Conservation (phyloP, 2,329 filamentous ascomycete species). For the Leptographium lundbergii region DNA sequence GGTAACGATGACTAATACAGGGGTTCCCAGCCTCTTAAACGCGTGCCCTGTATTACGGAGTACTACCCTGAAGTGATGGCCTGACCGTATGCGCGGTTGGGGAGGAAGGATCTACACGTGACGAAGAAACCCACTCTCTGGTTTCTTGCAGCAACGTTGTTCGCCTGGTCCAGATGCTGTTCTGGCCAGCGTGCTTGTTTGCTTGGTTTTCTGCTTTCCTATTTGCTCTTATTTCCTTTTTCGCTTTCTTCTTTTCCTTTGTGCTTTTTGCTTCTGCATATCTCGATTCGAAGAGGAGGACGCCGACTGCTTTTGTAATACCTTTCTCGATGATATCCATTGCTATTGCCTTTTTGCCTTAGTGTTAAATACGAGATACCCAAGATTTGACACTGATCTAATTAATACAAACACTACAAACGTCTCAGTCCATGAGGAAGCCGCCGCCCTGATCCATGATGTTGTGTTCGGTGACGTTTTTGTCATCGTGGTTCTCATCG, state of each 20-base stretch:
- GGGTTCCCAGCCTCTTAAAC: neutral
- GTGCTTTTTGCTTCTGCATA: neutral
- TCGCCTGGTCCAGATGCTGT: neutral
- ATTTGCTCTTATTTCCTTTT: neutral
- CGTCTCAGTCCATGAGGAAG: slow-evolving; percentile 12
- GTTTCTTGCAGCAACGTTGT: neutral
- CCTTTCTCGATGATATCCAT: slow-evolving; percentile 10
- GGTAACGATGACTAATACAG: neutral
- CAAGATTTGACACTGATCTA: neutral
- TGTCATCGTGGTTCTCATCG: slow-evolving; percentile 7
- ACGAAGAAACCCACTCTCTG: neutral
- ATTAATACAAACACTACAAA: neutral
- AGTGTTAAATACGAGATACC: slow-evolving; percentile 9
- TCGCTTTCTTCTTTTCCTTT: neutral
- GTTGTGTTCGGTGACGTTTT: slow-evolving; percentile 18
- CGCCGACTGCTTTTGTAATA: neutral
- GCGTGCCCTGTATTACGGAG: too few species aligned
- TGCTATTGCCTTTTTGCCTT: neutral
- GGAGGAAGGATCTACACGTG: neutral
- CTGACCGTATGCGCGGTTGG: neutral
- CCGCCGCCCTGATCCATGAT: slow-evolving; percentile 19
- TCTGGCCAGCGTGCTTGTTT: neutral
- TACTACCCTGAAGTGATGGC: neutral
- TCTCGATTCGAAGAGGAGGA: neutral
- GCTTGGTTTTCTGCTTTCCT: neutral